Conservation (phyloP, 192 early-diverging fungal species). For the Linnemannia exigua region DNA sequence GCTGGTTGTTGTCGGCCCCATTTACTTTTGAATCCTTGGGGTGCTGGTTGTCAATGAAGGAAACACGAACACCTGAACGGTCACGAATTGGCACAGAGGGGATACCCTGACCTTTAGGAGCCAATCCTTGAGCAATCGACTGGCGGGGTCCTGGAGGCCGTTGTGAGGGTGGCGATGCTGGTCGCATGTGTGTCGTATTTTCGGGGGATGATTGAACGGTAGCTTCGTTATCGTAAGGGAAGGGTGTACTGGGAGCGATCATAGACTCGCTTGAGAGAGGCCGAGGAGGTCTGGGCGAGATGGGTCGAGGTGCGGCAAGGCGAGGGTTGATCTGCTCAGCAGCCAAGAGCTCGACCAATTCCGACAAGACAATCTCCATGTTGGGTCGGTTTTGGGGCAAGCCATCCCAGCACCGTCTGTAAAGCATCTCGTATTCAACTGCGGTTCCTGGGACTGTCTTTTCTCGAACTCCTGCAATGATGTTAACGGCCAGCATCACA, state of each 20-base stretch:
- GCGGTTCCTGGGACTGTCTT: constrained; percentile 56
- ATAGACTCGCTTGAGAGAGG: constrained; percentile 54
- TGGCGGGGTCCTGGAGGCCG: constrained; percentile 19
- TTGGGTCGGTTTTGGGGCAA: constrained; percentile 52
- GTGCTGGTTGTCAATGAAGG: constrained; percentile 16
- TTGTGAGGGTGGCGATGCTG: constrained; percentile 29
- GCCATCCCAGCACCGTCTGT: constrained; percentile 55
- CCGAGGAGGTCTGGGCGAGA: constrained; percentile 44
- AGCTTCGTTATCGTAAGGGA: constrained; percentile 47
- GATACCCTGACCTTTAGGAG: constrained; percentile 15
- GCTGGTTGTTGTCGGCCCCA: constrained; percentile 9
- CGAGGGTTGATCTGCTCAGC: constrained; percentile 49
- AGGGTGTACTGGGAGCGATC: constrained; percentile 39
- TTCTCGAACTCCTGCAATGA: constrained; percentile 57
- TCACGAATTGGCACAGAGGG: constrained; percentile 39
- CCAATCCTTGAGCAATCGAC: constrained; percentile 33
- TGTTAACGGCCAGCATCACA: constrained; percentile 58
- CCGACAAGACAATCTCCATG: constrained; percentile 57
- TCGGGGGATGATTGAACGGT: constrained; percentile 46
- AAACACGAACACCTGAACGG: constrained; percentile 27
- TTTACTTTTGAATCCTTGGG: constrained; percentile 14
- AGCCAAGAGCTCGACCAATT: constrained; percentile 50
- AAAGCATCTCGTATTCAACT: constrained; percentile 58
- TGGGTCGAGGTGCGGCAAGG: constrained; percentile 30
- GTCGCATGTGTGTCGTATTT: constrained; percentile 35